These are phyloP conservation scores for Ilyonectria mors-panacis DNA, from an alignment of 2,329 filamentous ascomycete species.

Conservation along the genomic window DNA sequence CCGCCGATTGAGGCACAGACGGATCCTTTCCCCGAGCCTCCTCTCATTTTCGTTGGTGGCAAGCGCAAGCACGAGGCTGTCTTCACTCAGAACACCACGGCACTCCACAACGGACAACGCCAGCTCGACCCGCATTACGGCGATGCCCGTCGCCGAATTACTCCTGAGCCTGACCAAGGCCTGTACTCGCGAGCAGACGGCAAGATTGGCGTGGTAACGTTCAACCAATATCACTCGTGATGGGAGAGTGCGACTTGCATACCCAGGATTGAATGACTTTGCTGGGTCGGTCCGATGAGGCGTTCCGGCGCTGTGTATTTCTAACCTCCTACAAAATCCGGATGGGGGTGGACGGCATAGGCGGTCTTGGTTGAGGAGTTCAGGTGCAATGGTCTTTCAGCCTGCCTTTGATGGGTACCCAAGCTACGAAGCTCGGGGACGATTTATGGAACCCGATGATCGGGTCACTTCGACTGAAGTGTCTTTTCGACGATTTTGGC, in stretches of 20 bases:
- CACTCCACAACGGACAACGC: conserved; percentile 57
- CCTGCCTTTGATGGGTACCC: conserved; percentile 16
- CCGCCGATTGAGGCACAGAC: conserved; percentile 55
- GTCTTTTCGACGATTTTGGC: conserved; percentile 32
- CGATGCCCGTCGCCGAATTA: conserved; percentile 40
- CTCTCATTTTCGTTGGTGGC: conserved; percentile 48
- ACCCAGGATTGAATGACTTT: conserved; percentile 16
- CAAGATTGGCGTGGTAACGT: conserved; percentile 48
- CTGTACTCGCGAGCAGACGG: conserved; percentile 56
- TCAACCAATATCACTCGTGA: conserved; percentile 50
- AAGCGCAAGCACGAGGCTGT: conserved; percentile 57
- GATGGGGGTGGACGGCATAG: conserved; percentile 39
- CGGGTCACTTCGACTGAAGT: conserved; percentile 21
- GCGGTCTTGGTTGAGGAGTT: conserved; percentile 46
- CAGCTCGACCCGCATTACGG: conserved; percentile 53
- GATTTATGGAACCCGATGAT: conserved; percentile 27
- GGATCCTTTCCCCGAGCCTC: conserved; percentile 47
- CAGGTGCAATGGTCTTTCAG: conserved; percentile 36
- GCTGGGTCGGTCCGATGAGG: conserved; percentile 34
- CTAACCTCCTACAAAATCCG: conserved; percentile 36
- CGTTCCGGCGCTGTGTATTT: conserved; percentile 47
- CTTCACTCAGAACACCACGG: conserved; percentile 51
- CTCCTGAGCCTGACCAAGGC: conserved; percentile 50
- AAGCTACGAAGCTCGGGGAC: conserved; percentile 20
- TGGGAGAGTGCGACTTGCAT: not conserved